Base-by-base conservation (phyloP, 164 flowering plant species). In the Sedum album region DNA sequence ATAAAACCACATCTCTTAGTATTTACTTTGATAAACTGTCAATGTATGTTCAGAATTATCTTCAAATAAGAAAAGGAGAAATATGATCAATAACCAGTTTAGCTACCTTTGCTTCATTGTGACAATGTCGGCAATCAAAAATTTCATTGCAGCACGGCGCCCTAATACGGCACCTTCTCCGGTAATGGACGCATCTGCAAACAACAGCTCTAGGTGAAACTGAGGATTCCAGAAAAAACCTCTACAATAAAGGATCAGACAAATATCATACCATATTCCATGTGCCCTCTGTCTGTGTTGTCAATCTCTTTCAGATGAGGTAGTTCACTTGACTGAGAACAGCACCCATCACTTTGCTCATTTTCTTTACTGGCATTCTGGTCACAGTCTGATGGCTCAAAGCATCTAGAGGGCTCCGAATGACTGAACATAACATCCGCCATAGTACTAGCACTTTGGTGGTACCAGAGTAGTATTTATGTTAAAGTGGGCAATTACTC, bases 131-230 rank as follows among this genome's bases (percentile, higher is more conserved):
- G 68, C 98, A 93, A 75, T 81, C 86, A 79, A 88, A 93, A 51
- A 93, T 74, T 76, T 88, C 91, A 82, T 82, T 82, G 81, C 96
- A 93, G 71, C 96, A 93, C 7, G 95, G 98, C 70, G 96, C 89
- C 83, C 87, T 84, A 62, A 93, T 86, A 53, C 81, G 84, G 68
- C 96, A 93, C 73, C 98, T 81, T 69, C 96, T 74, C 36, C 89
- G 73, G 67, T 88, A 90, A 76, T 93, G 96, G 26, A 75, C 60
- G 72, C 95, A 90, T 36, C 98, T 90, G 86, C 36, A 68, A 44
- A 72, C 26, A 64, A 31, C 64, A 18, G 66, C 26, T 2, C 26
- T 20, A 26, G 10, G n/a, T n/a, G n/a, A n/a, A n/a, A n/a, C n/a
- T n/a, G n/a, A n/a, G n/a, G 55, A 49, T 15, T n/a, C 31, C 25